A percentile compares a stretch with the other conserved stretches of the same genome.
phyloP scores from a whole-genome alignment of 2,329 filamentous ascomycete genomes.

The Trichophyton simii region DNA sequence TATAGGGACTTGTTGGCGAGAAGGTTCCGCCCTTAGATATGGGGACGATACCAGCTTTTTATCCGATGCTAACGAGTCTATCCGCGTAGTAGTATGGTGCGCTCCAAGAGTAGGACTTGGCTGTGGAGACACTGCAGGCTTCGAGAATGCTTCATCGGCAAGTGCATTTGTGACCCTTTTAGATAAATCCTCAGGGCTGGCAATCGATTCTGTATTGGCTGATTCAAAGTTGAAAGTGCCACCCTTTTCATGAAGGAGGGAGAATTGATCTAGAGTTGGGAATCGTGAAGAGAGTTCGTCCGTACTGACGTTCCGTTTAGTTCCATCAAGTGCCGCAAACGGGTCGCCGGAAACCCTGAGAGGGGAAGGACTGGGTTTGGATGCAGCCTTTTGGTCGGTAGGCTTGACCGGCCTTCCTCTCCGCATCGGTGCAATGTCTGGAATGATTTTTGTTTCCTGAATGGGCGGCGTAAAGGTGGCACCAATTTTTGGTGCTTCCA shows the following conservation, averaged over 20 bases:
- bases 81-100: slow-evolving; percentile 15
- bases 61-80: slow-evolving; percentile 4
- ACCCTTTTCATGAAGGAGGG: slow-evolving; percentile 72
- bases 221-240: slow-evolving; percentile 72
- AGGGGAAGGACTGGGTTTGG: slow-evolving; percentile 55
- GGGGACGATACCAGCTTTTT: slow-evolving; percentile 19
- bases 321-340: slow-evolving; percentile 77
- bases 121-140: slow-evolving; percentile 26
- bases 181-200: slow-evolving; percentile 42
- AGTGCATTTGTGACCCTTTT: slow-evolving; percentile 62
- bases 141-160: slow-evolving; percentile 71
- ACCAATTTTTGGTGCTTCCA: slow-evolving; percentile 54
- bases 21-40: slow-evolving; percentile 16
- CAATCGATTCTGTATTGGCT: slow-evolving; percentile 34
- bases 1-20: slow-evolving; percentile 22
- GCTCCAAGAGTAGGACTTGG: slow-evolving; percentile 21
- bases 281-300: slow-evolving; percentile 81
- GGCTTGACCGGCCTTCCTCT: slow-evolving; percentile 59
- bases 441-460: slow-evolving; percentile 59
- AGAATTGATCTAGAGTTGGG: slow-evolving; percentile 85
- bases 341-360: slow-evolving; percentile 63
- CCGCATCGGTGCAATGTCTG: slow-evolving; percentile 88
- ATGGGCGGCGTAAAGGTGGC: slow-evolving; percentile 68
- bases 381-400: slow-evolving; percentile 34
- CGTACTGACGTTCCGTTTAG: slow-evolving; percentile 36